These are phyloP conservation scores for Talaromyces sp. DNA, from an alignment of 2,329 filamentous ascomycete species.

Conservation along the genomic window DNA sequence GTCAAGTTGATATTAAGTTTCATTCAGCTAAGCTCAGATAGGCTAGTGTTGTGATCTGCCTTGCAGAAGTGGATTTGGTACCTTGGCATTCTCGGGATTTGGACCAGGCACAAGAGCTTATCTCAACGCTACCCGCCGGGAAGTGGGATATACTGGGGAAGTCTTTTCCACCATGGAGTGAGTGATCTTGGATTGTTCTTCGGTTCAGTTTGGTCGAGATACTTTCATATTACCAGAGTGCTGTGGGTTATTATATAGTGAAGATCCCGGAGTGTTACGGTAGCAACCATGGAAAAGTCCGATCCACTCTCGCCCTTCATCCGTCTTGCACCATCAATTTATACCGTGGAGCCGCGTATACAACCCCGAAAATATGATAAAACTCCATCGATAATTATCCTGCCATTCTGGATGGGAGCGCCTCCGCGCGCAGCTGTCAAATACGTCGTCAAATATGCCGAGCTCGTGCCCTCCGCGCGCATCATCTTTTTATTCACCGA, in stretches of 20 bases:
- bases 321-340: slow-evolving; percentile 36
- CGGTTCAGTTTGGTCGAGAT: no score
- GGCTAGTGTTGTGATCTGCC: neutral
- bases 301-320: slow-evolving; percentile 4
- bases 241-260: neutral
- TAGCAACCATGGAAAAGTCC: neutral
- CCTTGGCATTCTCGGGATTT: neutral
- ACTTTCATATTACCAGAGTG: no score
- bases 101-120: neutral
- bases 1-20: neutral
- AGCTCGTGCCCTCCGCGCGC: slow-evolving; percentile 39
- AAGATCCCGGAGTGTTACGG: neutral
- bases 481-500: slow-evolving; percentile 40
- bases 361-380: slow-evolving; percentile 7
- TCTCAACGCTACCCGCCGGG: neutral
- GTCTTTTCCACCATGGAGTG: no score
- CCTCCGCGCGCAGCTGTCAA: slow-evolving; percentile 41
- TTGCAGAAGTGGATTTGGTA: neutral
- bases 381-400: slow-evolving; percentile 34
- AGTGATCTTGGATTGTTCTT: no score
- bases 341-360: slow-evolving; percentile 31
- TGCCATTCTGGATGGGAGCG: slow-evolving; percentile 49
- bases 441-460: slow-evolving; percentile 44
- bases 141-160: no score
- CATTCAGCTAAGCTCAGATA: neutral